These are phyloP conservation scores for Leccinum pachyderme DNA, from an alignment of 1,284 basidiomycete genomes.

Conservation along the genomic window DNA sequence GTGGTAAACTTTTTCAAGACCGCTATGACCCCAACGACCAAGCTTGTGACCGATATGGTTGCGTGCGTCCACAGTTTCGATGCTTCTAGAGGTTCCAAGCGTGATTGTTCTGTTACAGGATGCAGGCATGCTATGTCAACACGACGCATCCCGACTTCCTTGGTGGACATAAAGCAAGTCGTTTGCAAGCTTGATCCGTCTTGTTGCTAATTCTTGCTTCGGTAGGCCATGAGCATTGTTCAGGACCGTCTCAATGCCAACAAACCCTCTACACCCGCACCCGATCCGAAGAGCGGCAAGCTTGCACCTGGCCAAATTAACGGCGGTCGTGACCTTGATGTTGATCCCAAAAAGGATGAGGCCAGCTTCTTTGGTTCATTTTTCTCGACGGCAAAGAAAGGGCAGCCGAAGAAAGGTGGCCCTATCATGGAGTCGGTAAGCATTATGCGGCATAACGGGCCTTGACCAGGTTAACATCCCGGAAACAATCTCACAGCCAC, in stretches of 20 bases:
- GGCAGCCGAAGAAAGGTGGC: constrained; percentile 64
- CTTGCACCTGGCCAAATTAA: constrained; percentile 67
- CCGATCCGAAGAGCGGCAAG: constrained; percentile 73
- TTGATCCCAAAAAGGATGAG: constrained; percentile 86
- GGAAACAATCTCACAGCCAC: constrained; percentile 50
- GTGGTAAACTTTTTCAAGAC: constrained; percentile 97
- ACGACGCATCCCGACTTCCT: constrained; percentile 99
- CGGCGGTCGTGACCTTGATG: constrained; percentile 92
- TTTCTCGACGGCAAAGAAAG: constrained; percentile 79
- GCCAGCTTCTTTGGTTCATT: constrained; percentile 95
- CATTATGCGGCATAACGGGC: not conserved
- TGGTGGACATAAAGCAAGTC: constrained; percentile 80
- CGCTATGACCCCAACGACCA: constrained; percentile 91
- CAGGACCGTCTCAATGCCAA: constrained; percentile 79
- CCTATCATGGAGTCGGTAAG: constrained; percentile 78
- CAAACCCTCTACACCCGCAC: constrained; percentile 61
- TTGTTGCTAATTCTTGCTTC: constrained; percentile 6
- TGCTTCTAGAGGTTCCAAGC: not conserved
- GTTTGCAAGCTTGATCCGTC: not conserved
- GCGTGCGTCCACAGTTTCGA: constrained; percentile 46
- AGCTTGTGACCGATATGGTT: constrained; percentile 92
- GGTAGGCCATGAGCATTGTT: constrained; percentile 86
- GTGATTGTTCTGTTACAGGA: constrained; percentile 45
- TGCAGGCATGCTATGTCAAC: constrained; percentile 98
- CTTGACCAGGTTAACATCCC: not conserved